Base-by-base conservation (phyloP, 148 eudicot genomes). In the Rhododendron vialii region DNA sequence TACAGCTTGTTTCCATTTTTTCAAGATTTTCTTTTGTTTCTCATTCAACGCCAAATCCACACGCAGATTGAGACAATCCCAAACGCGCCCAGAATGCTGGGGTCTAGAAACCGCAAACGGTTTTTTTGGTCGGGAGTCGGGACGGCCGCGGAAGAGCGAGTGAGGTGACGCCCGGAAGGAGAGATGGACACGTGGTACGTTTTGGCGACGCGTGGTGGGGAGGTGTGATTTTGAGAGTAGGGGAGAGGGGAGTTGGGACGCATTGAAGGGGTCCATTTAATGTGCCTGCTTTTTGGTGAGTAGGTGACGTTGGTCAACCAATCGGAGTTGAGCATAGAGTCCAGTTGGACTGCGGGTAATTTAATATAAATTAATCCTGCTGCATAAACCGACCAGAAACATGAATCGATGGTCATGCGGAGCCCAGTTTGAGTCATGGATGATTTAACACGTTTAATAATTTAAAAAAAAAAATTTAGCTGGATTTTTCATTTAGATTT, bases 221-320 rank as follows among this genome's bases (percentile, higher is more conserved):
- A 43, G 6, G 69, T 65, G 41, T 3, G 12, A 0, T 47, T 26
- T 22, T 5, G 18, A 14, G 78, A 45, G 61, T 83, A 12, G 28
- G 61, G 9, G 28, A 82, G 9, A 43, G 13, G 9, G 59, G 13
- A 74, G 22, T 33, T 22, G 7, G 69, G 28, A 63, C 22, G n/a
- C 26, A 22, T 6, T 45, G 20, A n/a, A 22, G 1, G 13, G 41
- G 1, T 5, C 30, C 22, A 63, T 55, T 84, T 53, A 51, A 41
- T 13, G 79, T 3, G 75, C 3, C n/a, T 22, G 33, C 61, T 22
- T 67, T 18, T 67, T 1, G 6, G 18, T 4, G 74, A 1, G 35
- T 24, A 9, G 47, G 75, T 82, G 85, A 86, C 85, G 88, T 10
- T 73, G 20, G 77, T 35, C 28, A 15, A 55, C 88, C 88, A 86